These are phyloP conservation scores for Cladosporium velox DNA, from an alignment of 2,329 filamentous ascomycete species.

Conservation along the genomic window DNA sequence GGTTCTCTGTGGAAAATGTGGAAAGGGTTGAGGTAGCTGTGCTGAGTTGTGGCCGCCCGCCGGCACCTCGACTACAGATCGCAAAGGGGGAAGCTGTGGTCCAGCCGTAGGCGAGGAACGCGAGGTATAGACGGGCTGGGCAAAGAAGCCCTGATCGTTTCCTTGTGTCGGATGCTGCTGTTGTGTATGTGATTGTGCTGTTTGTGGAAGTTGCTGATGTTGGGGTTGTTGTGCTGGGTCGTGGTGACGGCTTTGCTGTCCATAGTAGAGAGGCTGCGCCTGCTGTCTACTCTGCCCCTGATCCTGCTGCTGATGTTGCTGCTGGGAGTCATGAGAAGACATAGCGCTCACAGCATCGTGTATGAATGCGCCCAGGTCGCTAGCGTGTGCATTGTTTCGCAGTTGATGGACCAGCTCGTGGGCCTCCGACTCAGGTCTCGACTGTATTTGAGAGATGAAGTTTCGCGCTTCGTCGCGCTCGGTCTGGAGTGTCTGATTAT, in stretches of 20 bases:
- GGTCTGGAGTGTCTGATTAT: slow-evolving; percentile 34
- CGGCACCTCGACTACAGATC: slow-evolving; percentile 15
- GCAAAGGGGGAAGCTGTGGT: slow-evolving; percentile 13
- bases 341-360: not conserved
- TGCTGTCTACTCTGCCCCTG: not conserved
- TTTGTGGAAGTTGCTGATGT: not conserved
- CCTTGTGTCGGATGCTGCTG: not conserved
- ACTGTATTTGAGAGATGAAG: slow-evolving; percentile 32
- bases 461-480: slow-evolving; percentile 36
- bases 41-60: not conserved
- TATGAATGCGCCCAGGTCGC: slow-evolving; percentile 19
- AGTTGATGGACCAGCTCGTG: slow-evolving; percentile 35
- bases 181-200: not conserved
- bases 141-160: not conserved
- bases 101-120: not conserved
- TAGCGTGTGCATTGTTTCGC: slow-evolving; percentile 27
- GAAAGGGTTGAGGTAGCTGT: not conserved
- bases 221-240: not conserved
- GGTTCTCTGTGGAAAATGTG: not conserved
- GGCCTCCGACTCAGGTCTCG: slow-evolving; percentile 33
- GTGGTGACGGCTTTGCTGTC: not conserved
- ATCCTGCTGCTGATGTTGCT: not conserved
- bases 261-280: not conserved
- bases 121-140: not conserved
- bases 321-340: not conserved